phyloP scores from a whole-genome alignment of 768 basidiomycete species.

The Pleurotus sapidus region DNA sequence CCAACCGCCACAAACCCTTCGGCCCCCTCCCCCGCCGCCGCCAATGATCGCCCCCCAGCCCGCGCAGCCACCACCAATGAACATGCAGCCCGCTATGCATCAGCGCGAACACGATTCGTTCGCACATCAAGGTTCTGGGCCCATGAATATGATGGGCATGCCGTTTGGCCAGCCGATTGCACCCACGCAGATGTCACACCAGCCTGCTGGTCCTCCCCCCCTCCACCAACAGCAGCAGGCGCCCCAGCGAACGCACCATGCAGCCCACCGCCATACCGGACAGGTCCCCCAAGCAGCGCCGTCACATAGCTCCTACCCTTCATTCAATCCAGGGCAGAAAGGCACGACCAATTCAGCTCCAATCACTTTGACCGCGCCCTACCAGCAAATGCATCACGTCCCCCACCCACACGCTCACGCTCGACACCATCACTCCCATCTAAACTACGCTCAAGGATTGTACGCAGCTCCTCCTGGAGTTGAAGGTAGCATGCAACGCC shows the following conservation, averaged over 20 bases:
- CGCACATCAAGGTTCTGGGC: slow-evolving; percentile 17
- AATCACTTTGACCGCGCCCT: slow-evolving; percentile 57
- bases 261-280: slow-evolving; percentile 10
- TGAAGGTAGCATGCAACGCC: slow-evolving; percentile 32
- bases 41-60: slow-evolving; percentile 16
- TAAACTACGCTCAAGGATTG: slow-evolving; percentile 35
- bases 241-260: slow-evolving; percentile 15
- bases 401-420: slow-evolving; percentile 80
- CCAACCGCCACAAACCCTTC: not conserved
- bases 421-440: slow-evolving; percentile 61
- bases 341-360: slow-evolving; percentile 32
- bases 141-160: slow-evolving; percentile 24
- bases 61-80: slow-evolving; percentile 1
- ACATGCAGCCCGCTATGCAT: slow-evolving; percentile 15
- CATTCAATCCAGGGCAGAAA: slow-evolving; percentile 23
- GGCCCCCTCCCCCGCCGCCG: slow-evolving; percentile 15
- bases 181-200: slow-evolving; percentile 12
- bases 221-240: slow-evolving; percentile 17
- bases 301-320: slow-evolving; percentile 17
- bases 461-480: slow-evolving; percentile 27
- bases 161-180: slow-evolving; percentile 18
- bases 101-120: slow-evolving; percentile 19
- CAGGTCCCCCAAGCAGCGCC: slow-evolving; percentile 14
- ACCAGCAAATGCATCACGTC: slow-evolving; percentile 75
- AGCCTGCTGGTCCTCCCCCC: slow-evolving; percentile 13